Evolutionary conservation across 23 red algal species (phyloP).

Genomic region (Rhodosorus marinus): DNA sequence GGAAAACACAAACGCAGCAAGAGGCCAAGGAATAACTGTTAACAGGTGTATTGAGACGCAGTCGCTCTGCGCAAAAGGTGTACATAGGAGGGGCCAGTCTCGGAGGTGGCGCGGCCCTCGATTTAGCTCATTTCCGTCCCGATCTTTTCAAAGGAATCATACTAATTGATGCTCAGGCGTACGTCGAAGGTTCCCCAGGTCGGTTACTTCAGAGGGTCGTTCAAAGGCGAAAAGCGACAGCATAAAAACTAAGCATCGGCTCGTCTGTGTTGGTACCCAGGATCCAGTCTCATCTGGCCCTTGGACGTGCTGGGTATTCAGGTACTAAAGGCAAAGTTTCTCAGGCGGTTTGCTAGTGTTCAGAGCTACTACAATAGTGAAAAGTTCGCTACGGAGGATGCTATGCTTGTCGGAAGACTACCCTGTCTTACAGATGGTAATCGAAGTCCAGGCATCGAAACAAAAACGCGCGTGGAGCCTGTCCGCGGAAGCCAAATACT

Average conservation of each 20-base stretch:
- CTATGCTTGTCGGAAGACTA: not conserved
- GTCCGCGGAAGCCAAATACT: too few relatives aligned
- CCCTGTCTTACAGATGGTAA: not conserved
- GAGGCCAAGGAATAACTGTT: too few relatives aligned
- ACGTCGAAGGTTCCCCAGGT: not conserved
- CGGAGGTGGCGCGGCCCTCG: not conserved
- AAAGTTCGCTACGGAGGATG: not conserved
- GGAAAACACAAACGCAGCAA: too few relatives aligned
- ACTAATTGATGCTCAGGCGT: not conserved
- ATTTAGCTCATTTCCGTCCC: not conserved
- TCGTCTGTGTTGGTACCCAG: too few relatives aligned
- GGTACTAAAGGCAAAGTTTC: not conserved
- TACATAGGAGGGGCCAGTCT: not conserved
- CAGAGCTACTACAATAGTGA: not conserved
- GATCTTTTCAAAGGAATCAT: not conserved
- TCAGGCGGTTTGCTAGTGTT: not conserved
- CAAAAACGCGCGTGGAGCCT: too few relatives aligned
- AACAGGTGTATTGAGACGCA: too few relatives aligned
- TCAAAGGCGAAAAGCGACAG: too few relatives aligned
- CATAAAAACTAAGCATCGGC: too few relatives aligned
- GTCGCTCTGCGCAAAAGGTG: too few relatives aligned
- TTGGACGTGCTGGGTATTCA: not conserved
- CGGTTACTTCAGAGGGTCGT: too few relatives aligned
- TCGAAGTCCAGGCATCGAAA: too few relatives aligned
- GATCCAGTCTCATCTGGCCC: not conserved